Base-by-base conservation (phyloP, 2,329 filamentous ascomycete genomes). In the Botrytis tulipae region DNA sequence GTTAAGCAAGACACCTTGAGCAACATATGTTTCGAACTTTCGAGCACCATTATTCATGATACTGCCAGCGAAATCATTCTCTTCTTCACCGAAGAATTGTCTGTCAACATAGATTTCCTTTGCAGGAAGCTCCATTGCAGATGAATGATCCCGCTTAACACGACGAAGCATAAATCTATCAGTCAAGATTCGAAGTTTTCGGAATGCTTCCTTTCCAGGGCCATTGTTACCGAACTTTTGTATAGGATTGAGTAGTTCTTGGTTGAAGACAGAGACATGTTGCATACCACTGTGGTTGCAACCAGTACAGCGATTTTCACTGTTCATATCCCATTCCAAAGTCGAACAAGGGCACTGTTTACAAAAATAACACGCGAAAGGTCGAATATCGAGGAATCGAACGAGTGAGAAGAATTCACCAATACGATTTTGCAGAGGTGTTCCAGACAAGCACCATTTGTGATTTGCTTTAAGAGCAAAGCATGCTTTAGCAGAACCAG, bases 321-420 rank as follows among this genome's bases (percentile, higher is more conserved):
- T 88, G 77, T 93, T 86, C 81, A 96, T 91, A 4, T 86, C 86
- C 96, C 96, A 99, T 78, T 98, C 93, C 6, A 97, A 84, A 73
- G 89, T 88, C 67, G 92, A 89, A 82, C 96, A 99, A 7, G 87
- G 82, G 80, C 96, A 99, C 73, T 90, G 87, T 81, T 95, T 96
- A 86, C 96, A 99, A 77, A 98, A 92, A 81, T 99, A 99, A 77
- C 93, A 94, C 12, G 95, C 92, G 82, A 98, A 98, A 0, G 95
- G 95, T 14, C 88, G 87, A 51, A 98, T 87, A 81, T 97, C 92
- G 44, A 99, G 87, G 82, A 99, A 99, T 3, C 96, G 92, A 73
- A 99, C 86, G 35, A 98, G 85, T 0, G 95, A 98, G 83, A 98
- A 98, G 82, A 98, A 97, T 82, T 98, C 95, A 79, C 96, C 95